Percentiles rank a stretch among this genome's conserved stretches.
Evolutionary conservation across 202 grass and related monocot genomes (phyloP).

Genomic region (Eragrostis tef): DNA sequence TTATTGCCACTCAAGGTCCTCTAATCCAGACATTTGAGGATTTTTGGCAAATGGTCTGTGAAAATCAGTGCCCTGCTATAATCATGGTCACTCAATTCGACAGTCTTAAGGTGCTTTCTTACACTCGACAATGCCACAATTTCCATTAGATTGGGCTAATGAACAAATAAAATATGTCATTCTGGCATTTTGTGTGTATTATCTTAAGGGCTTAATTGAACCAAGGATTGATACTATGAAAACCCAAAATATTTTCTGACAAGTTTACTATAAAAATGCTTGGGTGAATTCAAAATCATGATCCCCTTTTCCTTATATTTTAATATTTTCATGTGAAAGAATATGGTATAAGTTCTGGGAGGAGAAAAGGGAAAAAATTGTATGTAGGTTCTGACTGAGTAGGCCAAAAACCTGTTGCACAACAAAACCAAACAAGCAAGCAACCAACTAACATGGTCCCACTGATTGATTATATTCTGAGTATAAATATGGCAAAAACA

Average conservation of each 20-base stretch:
- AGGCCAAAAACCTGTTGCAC: not conserved
- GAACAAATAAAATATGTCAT: slow-evolving; percentile 33
- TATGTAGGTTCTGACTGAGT: not conserved
- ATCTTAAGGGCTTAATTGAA: slow-evolving; percentile 27
- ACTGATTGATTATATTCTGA: not conserved
- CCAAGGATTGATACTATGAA: not conserved
- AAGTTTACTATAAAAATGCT: slow-evolving; percentile 1
- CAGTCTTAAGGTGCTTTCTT: slow-evolving; percentile 65
- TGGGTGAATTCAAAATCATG: not conserved
- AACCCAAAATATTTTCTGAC: not conserved
- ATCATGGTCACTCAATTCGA: slow-evolving; percentile 86
- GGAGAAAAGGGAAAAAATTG: not conserved
- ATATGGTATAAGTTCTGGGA: not conserved
- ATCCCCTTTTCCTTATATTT: not conserved
- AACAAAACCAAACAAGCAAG: no score
- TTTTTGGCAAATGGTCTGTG: slow-evolving; percentile 90
- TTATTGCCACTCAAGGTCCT: slow-evolving; percentile 93
- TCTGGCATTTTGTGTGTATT: slow-evolving; percentile 7
- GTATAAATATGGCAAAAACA: not conserved
- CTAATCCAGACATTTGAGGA: slow-evolving; percentile 75
- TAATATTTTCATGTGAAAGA: not conserved
- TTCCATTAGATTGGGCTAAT: slow-evolving; percentile 21
- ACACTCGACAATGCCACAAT: slow-evolving; percentile 10
- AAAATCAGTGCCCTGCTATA: slow-evolving; percentile 75
- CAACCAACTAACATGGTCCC: not conserved